Base-by-base conservation (phyloP, 768 basidiomycete species). In the Austroboletus festivus region DNA sequence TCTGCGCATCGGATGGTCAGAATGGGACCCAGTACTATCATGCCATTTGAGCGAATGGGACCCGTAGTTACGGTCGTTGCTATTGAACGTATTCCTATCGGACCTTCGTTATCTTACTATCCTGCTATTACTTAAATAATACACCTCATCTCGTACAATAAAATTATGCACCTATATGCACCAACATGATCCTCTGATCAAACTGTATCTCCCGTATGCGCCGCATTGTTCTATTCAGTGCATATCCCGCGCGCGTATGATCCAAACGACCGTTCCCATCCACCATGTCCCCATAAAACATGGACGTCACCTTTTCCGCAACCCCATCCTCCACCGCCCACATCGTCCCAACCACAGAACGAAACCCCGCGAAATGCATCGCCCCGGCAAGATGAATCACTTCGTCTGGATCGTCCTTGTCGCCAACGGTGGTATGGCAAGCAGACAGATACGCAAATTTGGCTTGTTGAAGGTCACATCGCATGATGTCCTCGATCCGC, bases 1-100 rank as follows among this genome's bases (percentile, higher is more conserved):
- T 63, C 6, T 55, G 52, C 42, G 57, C 62, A 49, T 65, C 13
- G 56, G 55, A 22, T 33, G 52, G 55, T 26, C 35, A 51, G 40
- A 56, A 46, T 33, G 56, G 51, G 34, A 28, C 31, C 7, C 26
- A 28, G 5, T 28, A 28, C 26, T 33, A 33, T 33, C 31, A 33
- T 33, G 31, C 31, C 13, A 33, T 33, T 33, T 33, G 13, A 33
- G 13, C 31, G 31, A 8, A 13, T 28, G 28, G 28, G 28, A 28
- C 28, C n/a, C n/a, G n/a, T n/a, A n/a, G n/a, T n/a, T n/a, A n/a
- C n/a, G n/a, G n/a, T n/a, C n/a, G n/a, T n/a, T n/a, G n/a, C n/a
- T n/a, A n/a, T n/a, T n/a, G n/a, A n/a, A n/a, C n/a, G n/a, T n/a
- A n/a, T n/a, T n/a, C n/a, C n/a, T n/a, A n/a, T n/a, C n/a, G n/a